Evolutionary conservation across 768 basidiomycete species (phyloP).

Genomic region (Polyporus arcularius): DNA sequence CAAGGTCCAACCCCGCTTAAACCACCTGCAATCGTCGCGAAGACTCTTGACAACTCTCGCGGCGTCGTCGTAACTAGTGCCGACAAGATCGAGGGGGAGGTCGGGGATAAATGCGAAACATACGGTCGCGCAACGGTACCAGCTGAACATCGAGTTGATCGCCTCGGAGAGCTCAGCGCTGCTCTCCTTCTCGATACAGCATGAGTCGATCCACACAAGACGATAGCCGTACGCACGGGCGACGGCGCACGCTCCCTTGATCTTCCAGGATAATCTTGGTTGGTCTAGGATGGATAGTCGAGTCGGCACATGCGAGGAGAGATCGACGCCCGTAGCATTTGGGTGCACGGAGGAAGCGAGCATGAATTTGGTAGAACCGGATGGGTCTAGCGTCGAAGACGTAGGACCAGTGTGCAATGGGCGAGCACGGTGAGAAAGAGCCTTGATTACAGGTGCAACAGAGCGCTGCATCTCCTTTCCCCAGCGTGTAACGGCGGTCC

Average conservation of each 20-base stretch:
- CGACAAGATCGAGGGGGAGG: not conserved
- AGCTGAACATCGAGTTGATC: not conserved
- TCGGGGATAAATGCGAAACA: not conserved
- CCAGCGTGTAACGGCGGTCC: too few species aligned
- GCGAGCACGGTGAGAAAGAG: too few species aligned
- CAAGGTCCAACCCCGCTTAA: not conserved
- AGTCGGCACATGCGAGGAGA: too few species aligned
- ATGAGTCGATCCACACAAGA: not conserved
- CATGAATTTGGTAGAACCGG: too few species aligned
- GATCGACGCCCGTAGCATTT: too few species aligned
- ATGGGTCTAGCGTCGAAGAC: too few species aligned
- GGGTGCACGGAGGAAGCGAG: too few species aligned
- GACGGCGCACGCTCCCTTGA: not conserved
- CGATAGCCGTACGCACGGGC: not conserved
- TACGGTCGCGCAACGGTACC: not conserved
- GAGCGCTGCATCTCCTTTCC: too few species aligned
- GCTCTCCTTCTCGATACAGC: not conserved
- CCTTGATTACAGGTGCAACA: too few species aligned
- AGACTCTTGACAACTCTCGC: not conserved
- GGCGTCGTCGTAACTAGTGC: not conserved
- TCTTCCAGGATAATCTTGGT: too few species aligned
- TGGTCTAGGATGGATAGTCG: too few species aligned
- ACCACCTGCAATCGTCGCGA: not conserved
- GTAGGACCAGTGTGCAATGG: too few species aligned
- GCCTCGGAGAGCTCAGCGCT: conserved; percentile 1